Evolutionary conservation across 78 protist genomes (phyloP).

Genomic region (Guillardia theta): DNA sequence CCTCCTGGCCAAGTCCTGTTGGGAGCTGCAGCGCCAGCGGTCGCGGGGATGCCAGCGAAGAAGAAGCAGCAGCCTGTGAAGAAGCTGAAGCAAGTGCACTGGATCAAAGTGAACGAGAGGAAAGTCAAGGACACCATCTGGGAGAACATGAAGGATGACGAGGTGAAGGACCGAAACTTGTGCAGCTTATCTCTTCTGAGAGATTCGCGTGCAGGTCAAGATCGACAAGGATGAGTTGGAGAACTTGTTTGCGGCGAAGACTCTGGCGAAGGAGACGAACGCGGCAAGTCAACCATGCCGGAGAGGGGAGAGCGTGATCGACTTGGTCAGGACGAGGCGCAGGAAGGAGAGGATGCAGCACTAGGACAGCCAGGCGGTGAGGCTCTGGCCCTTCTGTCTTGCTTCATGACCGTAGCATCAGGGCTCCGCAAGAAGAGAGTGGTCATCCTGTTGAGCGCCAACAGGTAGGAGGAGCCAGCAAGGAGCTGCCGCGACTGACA

Average conservation of each 20-base stretch:
- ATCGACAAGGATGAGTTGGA: not conserved
- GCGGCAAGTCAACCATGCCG: too few relatives aligned
- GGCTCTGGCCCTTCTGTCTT: too few relatives aligned
- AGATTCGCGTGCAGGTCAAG: not conserved
- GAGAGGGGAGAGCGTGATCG: too few relatives aligned
- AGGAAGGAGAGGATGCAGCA: too few relatives aligned
- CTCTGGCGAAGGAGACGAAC: not conserved
- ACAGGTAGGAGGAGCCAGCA: not conserved
- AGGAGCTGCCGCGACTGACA: not conserved
- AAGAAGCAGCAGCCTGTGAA: not conserved
- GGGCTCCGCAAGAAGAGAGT: constrained; percentile 8
- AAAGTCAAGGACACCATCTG: not conserved
- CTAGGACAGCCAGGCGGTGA: too few relatives aligned
- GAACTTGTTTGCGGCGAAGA: not conserved
- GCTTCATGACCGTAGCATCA: too few relatives aligned
- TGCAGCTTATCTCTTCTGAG: not conserved
- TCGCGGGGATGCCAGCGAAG: too few relatives aligned
- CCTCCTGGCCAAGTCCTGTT: too few relatives aligned
- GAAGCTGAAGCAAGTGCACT: constrained; percentile 22
- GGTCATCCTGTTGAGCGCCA: not conserved
- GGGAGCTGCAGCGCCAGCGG: too few relatives aligned
- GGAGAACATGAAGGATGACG: not conserved
- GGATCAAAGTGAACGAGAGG: not conserved
- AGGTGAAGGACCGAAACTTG: not conserved
- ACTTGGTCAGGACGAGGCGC: too few relatives aligned